Conservation (phyloP, 805 yeast genomes). For the Metschnikowia santaceciliae region DNA sequence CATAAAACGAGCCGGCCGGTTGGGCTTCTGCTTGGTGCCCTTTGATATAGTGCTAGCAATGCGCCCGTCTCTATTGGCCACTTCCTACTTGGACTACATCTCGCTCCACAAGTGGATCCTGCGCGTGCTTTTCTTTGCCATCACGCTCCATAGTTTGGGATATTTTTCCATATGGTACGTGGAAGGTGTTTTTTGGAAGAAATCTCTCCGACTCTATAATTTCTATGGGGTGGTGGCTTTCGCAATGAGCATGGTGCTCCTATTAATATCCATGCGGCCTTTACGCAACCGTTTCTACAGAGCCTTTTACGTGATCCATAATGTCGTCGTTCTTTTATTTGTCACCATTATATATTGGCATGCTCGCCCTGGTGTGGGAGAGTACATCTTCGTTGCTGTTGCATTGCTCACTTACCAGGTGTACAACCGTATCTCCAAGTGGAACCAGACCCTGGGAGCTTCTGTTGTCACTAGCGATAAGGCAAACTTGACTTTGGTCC, state of each 20-base stretch:
- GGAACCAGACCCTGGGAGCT: neutral
- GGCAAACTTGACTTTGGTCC: slow-evolving; percentile 17
- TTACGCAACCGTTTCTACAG: slow-evolving; percentile 49
- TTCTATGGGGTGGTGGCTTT: slow-evolving; percentile 50
- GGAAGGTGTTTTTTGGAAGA: slow-evolving; percentile 27
- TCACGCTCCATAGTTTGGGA: slow-evolving; percentile 50
- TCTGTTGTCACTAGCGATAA: slow-evolving; percentile 16
- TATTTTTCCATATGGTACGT: slow-evolving; percentile 47
- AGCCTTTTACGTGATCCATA: slow-evolving; percentile 55
- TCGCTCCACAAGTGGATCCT: slow-evolving; percentile 71
- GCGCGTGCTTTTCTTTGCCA: slow-evolving; percentile 46
- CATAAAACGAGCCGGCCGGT: slow-evolving; percentile 57
- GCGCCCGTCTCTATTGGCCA: slow-evolving; percentile 49
- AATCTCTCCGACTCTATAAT: slow-evolving; percentile 37
- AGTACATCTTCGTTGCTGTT: slow-evolving; percentile 9
- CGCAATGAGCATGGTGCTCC: slow-evolving; percentile 30
- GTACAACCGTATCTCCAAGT: slow-evolving; percentile 23
- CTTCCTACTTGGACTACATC: slow-evolving; percentile 50
- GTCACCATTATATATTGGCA: slow-evolving; percentile 47
- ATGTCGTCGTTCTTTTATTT: slow-evolving; percentile 45
- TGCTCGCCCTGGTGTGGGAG: slow-evolving; percentile 65
- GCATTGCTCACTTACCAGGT: slow-evolving; percentile 34
- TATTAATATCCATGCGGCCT: slow-evolving; percentile 44
- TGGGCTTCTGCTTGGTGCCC: slow-evolving; percentile 56
- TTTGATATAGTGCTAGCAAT: slow-evolving; percentile 52